phyloP scores from a whole-genome alignment of 2,329 filamentous ascomycete species.

The Fusarium fujikuroi region DNA sequence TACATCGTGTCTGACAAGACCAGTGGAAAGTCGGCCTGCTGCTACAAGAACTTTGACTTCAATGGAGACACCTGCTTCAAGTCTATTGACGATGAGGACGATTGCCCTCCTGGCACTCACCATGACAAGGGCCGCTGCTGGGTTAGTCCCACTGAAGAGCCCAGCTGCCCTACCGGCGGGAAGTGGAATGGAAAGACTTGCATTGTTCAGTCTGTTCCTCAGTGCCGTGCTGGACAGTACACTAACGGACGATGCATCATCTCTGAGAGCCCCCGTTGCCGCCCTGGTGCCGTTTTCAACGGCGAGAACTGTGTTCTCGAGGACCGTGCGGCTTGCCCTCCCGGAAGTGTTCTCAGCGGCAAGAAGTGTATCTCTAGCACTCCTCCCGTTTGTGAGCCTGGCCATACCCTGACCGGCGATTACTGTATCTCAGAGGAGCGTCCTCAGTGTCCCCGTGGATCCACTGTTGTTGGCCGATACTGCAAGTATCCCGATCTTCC shows the following conservation, averaged over 20 bases:
- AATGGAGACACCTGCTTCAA: constrained; percentile 2
- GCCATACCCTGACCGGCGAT: neutral
- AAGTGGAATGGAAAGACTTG: constrained; percentile 2
- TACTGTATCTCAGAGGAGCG: neutral
- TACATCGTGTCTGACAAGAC: neutral
- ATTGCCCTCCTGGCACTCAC: neutral
- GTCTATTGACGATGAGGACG: neutral
- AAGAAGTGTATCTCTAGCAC: constrained; percentile 5
- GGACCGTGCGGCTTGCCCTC: neutral
- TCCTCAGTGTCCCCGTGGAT: neutral
- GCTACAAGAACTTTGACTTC: neutral
- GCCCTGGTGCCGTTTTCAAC: neutral
- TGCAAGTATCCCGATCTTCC: constrained; percentile 15
- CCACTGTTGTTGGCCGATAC: constrained; percentile 1
- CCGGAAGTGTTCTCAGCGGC: neutral
- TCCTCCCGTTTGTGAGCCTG: neutral
- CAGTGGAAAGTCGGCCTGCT: constrained; percentile 4
- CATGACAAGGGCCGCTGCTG: neutral
- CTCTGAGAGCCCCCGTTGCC: neutral
- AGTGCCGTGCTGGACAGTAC: neutral
- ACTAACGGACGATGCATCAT: constrained; percentile 2
- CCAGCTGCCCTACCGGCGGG: neutral
- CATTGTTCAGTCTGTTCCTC: neutral
- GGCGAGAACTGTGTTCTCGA: constrained; percentile 5
- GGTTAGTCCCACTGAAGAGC: neutral